These are phyloP conservation scores for Tillandsia fasciculata DNA, from an alignment of 176 grass and related monocot species.

Conservation along the genomic window DNA sequence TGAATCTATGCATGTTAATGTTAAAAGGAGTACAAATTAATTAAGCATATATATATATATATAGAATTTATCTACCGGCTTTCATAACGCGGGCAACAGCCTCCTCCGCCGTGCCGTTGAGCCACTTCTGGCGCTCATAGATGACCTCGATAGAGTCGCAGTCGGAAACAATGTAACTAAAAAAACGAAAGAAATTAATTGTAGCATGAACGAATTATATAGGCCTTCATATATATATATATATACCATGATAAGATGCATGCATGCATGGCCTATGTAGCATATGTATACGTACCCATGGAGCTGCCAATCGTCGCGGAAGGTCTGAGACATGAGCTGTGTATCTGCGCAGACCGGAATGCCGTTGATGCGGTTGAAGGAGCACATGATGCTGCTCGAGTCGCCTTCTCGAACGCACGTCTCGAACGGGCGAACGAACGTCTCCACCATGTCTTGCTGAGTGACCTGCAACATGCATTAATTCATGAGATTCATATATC, in stretches of 20 bases:
- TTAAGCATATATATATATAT: neutral
- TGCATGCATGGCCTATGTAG: too few relatives aligned
- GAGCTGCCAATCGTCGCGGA: conserved; percentile 37
- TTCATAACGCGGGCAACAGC: conserved; percentile 45
- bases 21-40: neutral
- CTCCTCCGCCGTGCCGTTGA: conserved; percentile 42
- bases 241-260: neutral
- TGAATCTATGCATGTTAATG: conserved; percentile 7
- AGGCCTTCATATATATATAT: neutral
- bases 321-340: conserved; percentile 35
- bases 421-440: conserved; percentile 57
- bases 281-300: conserved; percentile 28
- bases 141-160: conserved; percentile 58
- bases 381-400: conserved; percentile 63
- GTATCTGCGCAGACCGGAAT: conserved; percentile 48
- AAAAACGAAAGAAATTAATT: neutral
- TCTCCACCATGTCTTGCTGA: conserved; percentile 59
- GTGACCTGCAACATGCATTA: conserved; percentile 16
- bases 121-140: conserved; percentile 29
- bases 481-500: too few relatives aligned
- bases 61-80: conserved; percentile 22
- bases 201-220: neutral
- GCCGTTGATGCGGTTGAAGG: conserved; percentile 62
- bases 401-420: conserved; percentile 49
- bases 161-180: conserved; percentile 60